Conservation (phyloP, 345 rosid genomes). For the Populus pruinosa region DNA sequence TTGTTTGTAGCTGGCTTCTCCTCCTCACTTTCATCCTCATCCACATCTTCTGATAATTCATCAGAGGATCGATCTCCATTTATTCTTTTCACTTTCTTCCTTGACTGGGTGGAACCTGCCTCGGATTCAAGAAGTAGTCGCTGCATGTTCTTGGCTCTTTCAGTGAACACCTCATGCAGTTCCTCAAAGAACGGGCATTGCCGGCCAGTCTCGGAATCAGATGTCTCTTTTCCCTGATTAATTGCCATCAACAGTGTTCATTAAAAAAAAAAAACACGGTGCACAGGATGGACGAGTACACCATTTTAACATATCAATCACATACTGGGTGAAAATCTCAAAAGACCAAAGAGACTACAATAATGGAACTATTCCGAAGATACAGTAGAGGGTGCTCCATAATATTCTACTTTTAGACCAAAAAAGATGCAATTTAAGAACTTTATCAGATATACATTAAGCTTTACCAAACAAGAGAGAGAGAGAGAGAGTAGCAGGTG, state of each 20-base stretch:
- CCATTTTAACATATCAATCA: background rate
- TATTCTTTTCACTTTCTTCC: conserved; percentile 35
- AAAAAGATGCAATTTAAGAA: background rate
- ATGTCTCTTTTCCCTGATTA: conserved; percentile 55
- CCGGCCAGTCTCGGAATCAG: conserved; percentile 43
- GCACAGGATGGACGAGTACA: background rate
- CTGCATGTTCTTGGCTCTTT: conserved; percentile 44
- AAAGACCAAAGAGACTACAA: background rate
- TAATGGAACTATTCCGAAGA: background rate
- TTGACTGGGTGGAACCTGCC: conserved; percentile 28
- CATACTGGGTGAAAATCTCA: background rate
- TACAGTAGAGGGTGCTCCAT: background rate
- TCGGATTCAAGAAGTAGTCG: conserved; percentile 34
- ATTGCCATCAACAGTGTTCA: background rate
- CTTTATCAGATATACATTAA: background rate
- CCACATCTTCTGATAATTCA: conserved; percentile 39
- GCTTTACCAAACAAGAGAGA: background rate
- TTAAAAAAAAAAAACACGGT: background rate
- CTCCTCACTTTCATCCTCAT: conserved; percentile 35
- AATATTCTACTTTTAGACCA: background rate
- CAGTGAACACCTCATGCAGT: conserved; percentile 43
- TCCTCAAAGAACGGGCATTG: conserved; percentile 56
- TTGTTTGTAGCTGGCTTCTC: conserved; percentile 25
- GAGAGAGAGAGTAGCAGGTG: background rate
- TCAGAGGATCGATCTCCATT: conserved; percentile 25